Percentiles rank a stretch among this genome's conserved stretches.
Conservation (phyloP, 208 protist species). For the Spironucleus salmonicida region DNA sequence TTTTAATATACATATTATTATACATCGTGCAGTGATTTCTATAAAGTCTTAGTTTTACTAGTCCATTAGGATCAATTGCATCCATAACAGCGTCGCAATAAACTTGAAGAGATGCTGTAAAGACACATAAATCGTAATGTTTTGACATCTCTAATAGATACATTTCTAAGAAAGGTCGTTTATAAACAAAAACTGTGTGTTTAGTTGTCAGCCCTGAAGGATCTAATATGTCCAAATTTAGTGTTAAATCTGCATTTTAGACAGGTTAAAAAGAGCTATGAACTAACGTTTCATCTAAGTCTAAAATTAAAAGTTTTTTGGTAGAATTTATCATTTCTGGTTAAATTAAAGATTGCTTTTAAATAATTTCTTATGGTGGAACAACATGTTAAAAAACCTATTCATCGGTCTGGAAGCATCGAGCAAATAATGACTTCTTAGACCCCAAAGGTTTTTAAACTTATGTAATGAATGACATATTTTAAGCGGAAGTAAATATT, state of each 20-base stretch:
- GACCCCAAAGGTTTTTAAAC: no score
- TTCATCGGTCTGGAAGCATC: no score
- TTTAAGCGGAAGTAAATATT: no score
- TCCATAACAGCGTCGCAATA: conserved; percentile 35
- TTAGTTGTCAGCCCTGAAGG: not conserved
- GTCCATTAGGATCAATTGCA: conserved; percentile 4
- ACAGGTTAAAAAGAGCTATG: conserved; percentile 51
- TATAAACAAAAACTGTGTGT: conserved; percentile 46
- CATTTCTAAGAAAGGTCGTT: conserved; percentile 30
- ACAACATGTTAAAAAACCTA: no score
- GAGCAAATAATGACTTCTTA: no score
- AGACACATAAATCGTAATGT: conserved; percentile 30
- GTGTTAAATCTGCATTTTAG: conserved; percentile 39
- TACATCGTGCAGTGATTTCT: not conserved
- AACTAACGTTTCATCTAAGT: conserved; percentile 57
- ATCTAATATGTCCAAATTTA: conserved; percentile 50
- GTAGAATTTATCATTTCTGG: no score
- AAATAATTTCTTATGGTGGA: no score
- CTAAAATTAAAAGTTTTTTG: conserved; percentile 52
- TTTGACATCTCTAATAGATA: not conserved
- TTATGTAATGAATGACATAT: no score
- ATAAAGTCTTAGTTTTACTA: not conserved
- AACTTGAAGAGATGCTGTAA: conserved; percentile 26
- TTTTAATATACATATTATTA: conserved; percentile 34
- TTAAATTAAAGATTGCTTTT: no score